phyloP scores from a whole-genome alignment of 192 early-diverging fungal genomes.

The Backusella australiensis region DNA sequence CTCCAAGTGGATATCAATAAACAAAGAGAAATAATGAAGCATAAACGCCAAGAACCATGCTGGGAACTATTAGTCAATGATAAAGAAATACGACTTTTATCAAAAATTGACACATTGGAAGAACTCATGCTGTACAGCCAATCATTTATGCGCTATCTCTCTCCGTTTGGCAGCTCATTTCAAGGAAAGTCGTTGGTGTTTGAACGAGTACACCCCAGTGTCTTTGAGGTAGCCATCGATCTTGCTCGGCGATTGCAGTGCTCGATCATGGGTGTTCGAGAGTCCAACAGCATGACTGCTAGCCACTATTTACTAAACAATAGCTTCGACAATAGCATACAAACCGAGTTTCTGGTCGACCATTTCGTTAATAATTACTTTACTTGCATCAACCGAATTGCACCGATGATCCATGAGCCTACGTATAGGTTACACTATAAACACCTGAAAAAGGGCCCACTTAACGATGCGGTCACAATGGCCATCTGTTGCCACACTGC shows the following conservation, averaged over 20 bases:
- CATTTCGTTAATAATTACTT: not conserved
- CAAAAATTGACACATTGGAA: not conserved
- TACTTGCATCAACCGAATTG: not conserved
- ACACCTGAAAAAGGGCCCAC: not conserved
- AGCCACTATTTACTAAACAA: not conserved
- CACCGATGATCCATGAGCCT: constrained; percentile 9
- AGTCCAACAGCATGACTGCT: not conserved
- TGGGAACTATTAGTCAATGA: constrained; percentile 12
- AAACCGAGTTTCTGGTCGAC: not conserved
- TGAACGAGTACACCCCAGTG: not conserved
- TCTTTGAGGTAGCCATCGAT: not conserved
- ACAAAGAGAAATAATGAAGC: not conserved
- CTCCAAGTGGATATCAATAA: not conserved
- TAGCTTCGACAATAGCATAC: not conserved
- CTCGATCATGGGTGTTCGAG: not conserved
- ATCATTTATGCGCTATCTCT: constrained; percentile 2
- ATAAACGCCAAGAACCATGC: not conserved
- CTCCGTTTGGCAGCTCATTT: constrained; percentile 10
- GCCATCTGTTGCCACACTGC: not conserved
- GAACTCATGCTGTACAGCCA: constrained; percentile 3
- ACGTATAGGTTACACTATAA: constrained; percentile 6
- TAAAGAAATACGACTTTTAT: not conserved
- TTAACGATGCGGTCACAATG: constrained; percentile 11
- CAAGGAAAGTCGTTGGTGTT: not conserved
- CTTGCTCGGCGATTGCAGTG: not conserved